These are phyloP conservation scores for Brettanomyces naardenensis DNA, from an alignment of 805 yeast species.

Conservation along the genomic window DNA sequence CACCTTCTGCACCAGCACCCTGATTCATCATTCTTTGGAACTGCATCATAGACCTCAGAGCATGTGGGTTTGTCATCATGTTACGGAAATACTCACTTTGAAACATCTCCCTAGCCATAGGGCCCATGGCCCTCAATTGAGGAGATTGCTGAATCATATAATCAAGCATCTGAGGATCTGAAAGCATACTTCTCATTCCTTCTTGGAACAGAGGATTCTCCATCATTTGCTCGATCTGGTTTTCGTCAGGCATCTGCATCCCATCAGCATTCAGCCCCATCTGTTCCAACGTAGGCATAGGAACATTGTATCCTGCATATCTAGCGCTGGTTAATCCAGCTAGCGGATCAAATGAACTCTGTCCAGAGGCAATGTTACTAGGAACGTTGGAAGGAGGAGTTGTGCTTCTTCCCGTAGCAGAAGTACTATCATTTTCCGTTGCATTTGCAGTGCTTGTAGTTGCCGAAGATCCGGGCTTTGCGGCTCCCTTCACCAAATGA, in stretches of 20 bases:
- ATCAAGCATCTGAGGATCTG: conserved; percentile 85
- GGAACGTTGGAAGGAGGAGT: conserved; percentile 41
- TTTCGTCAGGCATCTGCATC: conserved; percentile 70
- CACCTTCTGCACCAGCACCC: conserved; percentile 23
- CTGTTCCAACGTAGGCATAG: conserved; percentile 66
- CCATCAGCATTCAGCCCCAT: conserved; percentile 85
- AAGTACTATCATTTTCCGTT: conserved; percentile 4
- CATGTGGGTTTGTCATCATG: conserved; percentile 75
- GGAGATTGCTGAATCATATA: conserved; percentile 77
- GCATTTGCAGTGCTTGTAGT: conserved; percentile 16
- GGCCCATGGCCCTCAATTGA: conserved; percentile 78
- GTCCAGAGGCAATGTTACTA: conserved; percentile 78
- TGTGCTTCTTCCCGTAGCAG: conserved; percentile 5
- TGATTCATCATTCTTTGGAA: conserved; percentile 48
- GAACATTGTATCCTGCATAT: conserved; percentile 81
- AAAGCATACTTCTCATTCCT: conserved; percentile 71
- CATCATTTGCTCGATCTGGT: conserved; percentile 68
- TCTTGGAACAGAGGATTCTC: conserved; percentile 76
- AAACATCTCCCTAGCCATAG: conserved; percentile 77
- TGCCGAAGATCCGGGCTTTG: conserved; percentile 17
- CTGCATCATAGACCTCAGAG: conserved; percentile 75
- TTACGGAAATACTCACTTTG: conserved; percentile 79
- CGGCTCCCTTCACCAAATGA: conserved; percentile 83
- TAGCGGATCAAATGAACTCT: conserved; percentile 80
- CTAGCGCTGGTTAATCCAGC: conserved; percentile 93